phyloP scores from a whole-genome alignment of 306 rosid species.

The Vigna radiata region DNA sequence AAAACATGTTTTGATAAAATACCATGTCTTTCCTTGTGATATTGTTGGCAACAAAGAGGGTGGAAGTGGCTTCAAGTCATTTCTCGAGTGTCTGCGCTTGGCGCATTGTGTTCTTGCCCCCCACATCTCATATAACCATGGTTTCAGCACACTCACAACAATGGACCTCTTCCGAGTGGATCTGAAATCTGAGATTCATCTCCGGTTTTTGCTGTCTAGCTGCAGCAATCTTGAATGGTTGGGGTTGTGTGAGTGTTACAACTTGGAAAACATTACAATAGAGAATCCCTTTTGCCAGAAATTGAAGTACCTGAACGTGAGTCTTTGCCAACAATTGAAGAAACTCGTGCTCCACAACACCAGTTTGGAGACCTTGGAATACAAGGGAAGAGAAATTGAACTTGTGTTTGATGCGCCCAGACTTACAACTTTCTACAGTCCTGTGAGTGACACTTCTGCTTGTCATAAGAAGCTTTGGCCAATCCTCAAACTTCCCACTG shows the following conservation, averaged over 20 bases:
- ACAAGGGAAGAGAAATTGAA: conserved; percentile 35
- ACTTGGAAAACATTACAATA: conserved; percentile 26
- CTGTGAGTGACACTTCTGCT: conserved; percentile 1
- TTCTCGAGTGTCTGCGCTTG: conserved; percentile 38
- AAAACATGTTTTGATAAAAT: no score
- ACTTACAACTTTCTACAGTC: conserved; percentile 31
- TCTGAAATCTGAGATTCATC: conserved; percentile 7
- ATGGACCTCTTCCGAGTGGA: conserved; percentile 45
- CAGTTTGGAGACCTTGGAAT: conserved; percentile 47
- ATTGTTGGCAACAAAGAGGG: conserved; percentile 2
- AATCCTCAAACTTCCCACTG: conserved; percentile 25
- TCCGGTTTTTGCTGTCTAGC: conserved; percentile 31
- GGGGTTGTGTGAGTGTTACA: conserved; percentile 36
- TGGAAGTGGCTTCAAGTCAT: neutral
- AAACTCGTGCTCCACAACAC: conserved; percentile 19
- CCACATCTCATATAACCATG: neutral
- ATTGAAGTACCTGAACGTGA: conserved; percentile 47
- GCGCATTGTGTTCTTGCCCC: conserved; percentile 49
- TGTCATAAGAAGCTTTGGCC: neutral
- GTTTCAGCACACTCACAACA: conserved; percentile 35
- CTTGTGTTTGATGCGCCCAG: conserved; percentile 36
- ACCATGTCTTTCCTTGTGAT: conserved; percentile 46
- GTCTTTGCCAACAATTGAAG: conserved; percentile 36
- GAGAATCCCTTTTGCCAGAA: conserved; percentile 17
- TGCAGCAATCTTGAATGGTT: conserved; percentile 41